Evolutionary conservation across 306 rosid species (phyloP), one percentile per base, ranked within the genome.

Genomic region (Cercis canadensis): DNA sequence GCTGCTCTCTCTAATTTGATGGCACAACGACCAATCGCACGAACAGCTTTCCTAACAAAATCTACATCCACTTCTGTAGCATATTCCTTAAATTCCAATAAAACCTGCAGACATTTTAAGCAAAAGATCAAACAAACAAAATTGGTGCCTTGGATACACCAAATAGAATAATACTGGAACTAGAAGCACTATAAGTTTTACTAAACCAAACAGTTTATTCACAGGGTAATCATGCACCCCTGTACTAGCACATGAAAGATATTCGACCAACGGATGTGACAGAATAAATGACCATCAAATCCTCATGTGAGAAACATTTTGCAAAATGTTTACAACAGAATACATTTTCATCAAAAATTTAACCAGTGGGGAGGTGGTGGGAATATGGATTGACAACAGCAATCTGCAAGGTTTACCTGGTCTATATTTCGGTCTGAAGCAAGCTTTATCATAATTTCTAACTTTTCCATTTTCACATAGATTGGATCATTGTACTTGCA

Each of bases 1-100:
- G 99, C 99, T 16, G 99, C 99, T 83, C 99, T 84, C 81, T 93
- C 98, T 78, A 93, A 79, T 81, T 93, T 93, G 82, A 93, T 93
- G 83, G 98, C 98, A 84, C 98, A 93, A 62, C 98, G 96, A 70
- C 98, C 98, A 85, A 93, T 93, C 69, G 98, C 98, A 69, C 98
- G 98, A 63, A 93, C 98, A 62, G 98, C 98, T 70, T 90, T 93
- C 74, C 98, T 82, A 59, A 93, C 98, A 86, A 93, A 93, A 72
- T 93, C 98, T 39, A 93, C 98, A 75, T 93, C 98, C 17, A 93
- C 98, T 88, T 93, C 98, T 13, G 98, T 93, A 56, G 98, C 98
- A 86, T 93, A 93, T 81, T 93, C 98, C 82, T 93, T 93, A 74
- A 93, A 93, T 76, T 93, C 98, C 90, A 93, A 85, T 31, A 93